A percentile compares a stretch with the other conserved stretches of the same genome.
phyloP scores from a whole-genome alignment of 2,329 filamentous ascomycete species.

The Fusarium ambrosium region DNA sequence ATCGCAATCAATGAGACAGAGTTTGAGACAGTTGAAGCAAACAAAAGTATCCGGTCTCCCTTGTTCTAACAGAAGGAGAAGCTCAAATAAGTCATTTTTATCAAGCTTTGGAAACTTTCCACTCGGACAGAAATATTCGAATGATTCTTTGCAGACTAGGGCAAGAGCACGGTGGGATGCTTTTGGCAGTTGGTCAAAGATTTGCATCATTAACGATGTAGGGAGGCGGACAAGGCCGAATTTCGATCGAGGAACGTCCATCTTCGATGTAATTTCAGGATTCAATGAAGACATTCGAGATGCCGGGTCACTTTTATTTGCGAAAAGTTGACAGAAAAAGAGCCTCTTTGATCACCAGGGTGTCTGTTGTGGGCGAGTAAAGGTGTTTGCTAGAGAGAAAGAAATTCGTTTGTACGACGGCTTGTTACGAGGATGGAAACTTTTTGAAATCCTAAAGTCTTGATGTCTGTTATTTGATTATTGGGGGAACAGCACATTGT shows the following conservation, averaged over 20 bases:
- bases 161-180: background rate
- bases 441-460: background rate
- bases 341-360: background rate
- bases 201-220: background rate
- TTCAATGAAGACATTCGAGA: background rate
- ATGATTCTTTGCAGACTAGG: background rate
- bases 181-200: background rate
- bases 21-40: background rate
- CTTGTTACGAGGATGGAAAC: background rate
- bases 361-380: background rate
- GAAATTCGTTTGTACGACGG: background rate
- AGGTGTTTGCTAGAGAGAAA: background rate
- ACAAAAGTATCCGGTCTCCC: background rate
- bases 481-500: background rate
- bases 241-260: background rate
- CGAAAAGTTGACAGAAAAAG: background rate
- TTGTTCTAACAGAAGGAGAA: background rate
- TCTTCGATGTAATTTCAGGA: background rate
- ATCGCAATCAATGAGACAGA: background rate
- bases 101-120: background rate
- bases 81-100: background rate
- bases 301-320: background rate
- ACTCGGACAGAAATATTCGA: background rate
- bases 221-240: constrained; percentile 1
- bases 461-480: background rate